These are phyloP conservation scores for Fomitopsis betulina DNA, from an alignment of 1,284 basidiomycete genomes.

Conservation along the genomic window DNA sequence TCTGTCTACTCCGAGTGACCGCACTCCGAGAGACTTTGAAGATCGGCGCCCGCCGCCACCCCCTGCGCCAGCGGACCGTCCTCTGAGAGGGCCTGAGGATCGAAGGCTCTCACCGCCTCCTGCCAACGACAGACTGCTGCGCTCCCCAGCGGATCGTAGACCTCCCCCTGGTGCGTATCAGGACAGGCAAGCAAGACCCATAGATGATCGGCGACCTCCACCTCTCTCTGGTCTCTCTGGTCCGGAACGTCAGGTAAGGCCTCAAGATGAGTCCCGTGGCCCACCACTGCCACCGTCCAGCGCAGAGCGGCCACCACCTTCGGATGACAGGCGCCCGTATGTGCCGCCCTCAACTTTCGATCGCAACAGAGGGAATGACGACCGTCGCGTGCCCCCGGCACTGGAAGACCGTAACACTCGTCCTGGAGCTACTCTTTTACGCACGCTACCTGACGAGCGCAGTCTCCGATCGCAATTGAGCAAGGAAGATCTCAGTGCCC, in stretches of 20 bases:
- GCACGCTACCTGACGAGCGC: conserved; percentile 19
- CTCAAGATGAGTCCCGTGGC: conserved; percentile 14
- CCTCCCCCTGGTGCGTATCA: conserved; percentile 3
- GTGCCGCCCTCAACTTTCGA: background rate
- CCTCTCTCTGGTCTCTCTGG: background rate
- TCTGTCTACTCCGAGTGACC: conserved; percentile 10
- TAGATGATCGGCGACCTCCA: conserved; percentile 6
- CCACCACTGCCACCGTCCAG: conserved; percentile 2
- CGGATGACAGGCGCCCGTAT: conserved; percentile 17
- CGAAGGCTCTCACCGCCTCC: conserved; percentile 8
- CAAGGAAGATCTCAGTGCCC: conserved; percentile 15
- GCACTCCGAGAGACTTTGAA: conserved; percentile 4
- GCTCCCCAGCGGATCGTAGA: conserved; percentile 10
- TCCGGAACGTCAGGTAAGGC: conserved; percentile 12
- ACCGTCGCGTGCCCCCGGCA: conserved; percentile 6
- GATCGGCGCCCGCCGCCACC: conserved; percentile 5
- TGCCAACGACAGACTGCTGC: conserved; percentile 4
- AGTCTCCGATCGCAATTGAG: conserved; percentile 10
- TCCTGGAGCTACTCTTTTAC: conserved; percentile 10
- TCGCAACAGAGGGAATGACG: background rate
- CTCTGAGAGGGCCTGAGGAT: conserved; percentile 7
- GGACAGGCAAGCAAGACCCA: conserved; percentile 2
- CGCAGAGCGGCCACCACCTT: conserved; percentile 6
- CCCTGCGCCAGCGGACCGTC: conserved; percentile 9
- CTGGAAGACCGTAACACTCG: conserved; percentile 7